phyloP scores from a whole-genome alignment of 352 stramenopile species.

The Blastocystis sp. region DNA sequence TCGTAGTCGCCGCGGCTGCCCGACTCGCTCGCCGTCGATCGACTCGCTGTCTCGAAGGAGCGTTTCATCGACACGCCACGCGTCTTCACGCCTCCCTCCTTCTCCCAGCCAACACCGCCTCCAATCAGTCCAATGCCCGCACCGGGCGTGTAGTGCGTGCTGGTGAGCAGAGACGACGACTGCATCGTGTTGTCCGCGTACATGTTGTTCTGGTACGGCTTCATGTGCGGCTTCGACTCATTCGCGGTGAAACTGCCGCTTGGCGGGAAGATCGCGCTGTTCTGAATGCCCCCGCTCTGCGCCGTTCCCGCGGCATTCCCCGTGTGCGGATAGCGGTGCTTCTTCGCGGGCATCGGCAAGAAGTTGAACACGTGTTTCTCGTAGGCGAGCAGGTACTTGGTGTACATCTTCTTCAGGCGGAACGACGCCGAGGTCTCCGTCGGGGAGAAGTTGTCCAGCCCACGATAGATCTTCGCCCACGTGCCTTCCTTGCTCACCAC shows the following conservation, averaged over 20 bases:
- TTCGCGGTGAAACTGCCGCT: neutral
- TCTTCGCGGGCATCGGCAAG: slow-evolving; percentile 58
- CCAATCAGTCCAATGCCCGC: slow-evolving; percentile 40
- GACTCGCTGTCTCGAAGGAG: neutral
- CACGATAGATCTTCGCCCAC: slow-evolving; percentile 72
- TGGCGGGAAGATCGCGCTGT: slow-evolving; percentile 65
- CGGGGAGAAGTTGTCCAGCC: slow-evolving; percentile 67
- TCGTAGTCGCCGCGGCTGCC: neutral
- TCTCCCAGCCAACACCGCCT: neutral
- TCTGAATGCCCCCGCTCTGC: slow-evolving; percentile 47
- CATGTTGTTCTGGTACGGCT: neutral
- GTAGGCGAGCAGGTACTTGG: slow-evolving; percentile 70
- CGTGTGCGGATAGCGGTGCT: slow-evolving; percentile 20
- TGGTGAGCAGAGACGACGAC: neutral
- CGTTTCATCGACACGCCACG: neutral
- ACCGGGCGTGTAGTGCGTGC: slow-evolving; percentile 49
- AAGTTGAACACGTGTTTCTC: slow-evolving; percentile 74
- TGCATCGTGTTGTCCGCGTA: neutral
- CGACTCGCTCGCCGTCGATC: neutral
- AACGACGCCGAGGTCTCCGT: slow-evolving; percentile 69
- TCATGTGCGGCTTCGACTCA: neutral
- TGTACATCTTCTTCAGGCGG: slow-evolving; percentile 74
- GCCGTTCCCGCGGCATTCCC: neutral
- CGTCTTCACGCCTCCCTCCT: neutral
- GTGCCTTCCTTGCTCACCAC: slow-evolving; percentile 71